These are phyloP conservation scores for Raffaelea deltoideospora DNA, from an alignment of 2,329 filamentous ascomycete species.

Conservation along the genomic window DNA sequence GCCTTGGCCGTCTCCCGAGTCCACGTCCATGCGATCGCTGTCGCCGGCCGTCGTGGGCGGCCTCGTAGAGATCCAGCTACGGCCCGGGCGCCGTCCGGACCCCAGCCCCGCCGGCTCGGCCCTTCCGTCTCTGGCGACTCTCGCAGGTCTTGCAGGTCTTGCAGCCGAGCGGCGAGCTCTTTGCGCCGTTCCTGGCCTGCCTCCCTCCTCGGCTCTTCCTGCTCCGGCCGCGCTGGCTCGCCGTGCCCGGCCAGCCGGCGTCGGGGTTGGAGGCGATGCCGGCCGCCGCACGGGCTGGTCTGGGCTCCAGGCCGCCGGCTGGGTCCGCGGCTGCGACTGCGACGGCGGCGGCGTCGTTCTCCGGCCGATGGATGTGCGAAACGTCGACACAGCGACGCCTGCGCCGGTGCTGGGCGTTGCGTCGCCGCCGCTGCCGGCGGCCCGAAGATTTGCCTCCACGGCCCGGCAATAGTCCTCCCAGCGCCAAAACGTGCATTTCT, in stretches of 20 bases:
- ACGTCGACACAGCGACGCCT: conserved; percentile 1
- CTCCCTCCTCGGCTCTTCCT: too few species aligned
- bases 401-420: neutral
- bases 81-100: too few species aligned
- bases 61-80: too few species aligned
- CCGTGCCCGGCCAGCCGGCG: neutral
- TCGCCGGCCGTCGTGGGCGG: too few species aligned
- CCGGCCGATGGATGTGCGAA: conserved; percentile 7
- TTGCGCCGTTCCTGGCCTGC: too few species aligned
- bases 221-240: too few species aligned
- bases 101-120: too few species aligned
- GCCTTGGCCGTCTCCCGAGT: neutral
- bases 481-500: conserved; percentile 27
- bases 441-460: too few species aligned
- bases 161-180: too few species aligned
- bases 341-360: conserved; percentile 7
- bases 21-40: neutral
- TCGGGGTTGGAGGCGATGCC: neutral
- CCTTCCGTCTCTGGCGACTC: too few species aligned
- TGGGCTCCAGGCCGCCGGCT: conserved; percentile 1
- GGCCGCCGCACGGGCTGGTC: neutral
- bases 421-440: neutral
- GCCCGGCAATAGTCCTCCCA: conserved; percentile 24
- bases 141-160: too few species aligned
- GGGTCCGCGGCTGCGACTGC: neutral